Base-by-base conservation (phyloP, 768 basidiomycete species). In the Lepiota brunneoincarnata region DNA sequence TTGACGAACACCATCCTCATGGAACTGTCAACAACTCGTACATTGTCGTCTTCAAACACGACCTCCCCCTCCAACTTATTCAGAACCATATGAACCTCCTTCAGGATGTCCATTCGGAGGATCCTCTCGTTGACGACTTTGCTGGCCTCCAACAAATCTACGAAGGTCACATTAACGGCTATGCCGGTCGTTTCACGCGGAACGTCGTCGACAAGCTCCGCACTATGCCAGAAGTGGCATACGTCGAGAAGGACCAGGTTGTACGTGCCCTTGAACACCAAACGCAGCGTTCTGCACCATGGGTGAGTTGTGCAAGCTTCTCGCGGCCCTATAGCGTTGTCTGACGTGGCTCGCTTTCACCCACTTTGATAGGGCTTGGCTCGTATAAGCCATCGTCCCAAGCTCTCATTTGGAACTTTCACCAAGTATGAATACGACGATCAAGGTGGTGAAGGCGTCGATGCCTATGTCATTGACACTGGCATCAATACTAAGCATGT, bases 161-260 rank as follows among this genome's bases (percentile, higher is more conserved):
- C 65, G 79, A 86, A 48, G 77, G 82, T 35, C 81, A 84, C 57
- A 69, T 87, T 63, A 83, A 80, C 54, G 91, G 91, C 37, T 97
- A 95, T 67, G 78, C 93, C 20, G 95, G 93, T 35, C 75, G 70
- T 61, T 95, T 98, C 76, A 80, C 85, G 17, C 70, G 81, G 24
- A 64, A 68, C 26, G 86, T 88, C 39, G 65, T 99, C 47, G 80
- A 91, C 50, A 77, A 81, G 63, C 84, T 99, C 67, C 80, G 96
- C 49, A 69, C 77, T 46, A 78, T 86, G 76, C 93, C 93, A 9
- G 94, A 96, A 68, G 95, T 99, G 28, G 89, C 84, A 15, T 96
- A 89, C 64, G 76, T 99, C 49, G 97, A 99, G 78, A 82, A 79
- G 54, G 97, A 99, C 77, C 94, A 97, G 75, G 75, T 95, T 62